phyloP scores from a whole-genome alignment of 768 basidiomycete genomes.

The Daedaleopsis nitida region DNA sequence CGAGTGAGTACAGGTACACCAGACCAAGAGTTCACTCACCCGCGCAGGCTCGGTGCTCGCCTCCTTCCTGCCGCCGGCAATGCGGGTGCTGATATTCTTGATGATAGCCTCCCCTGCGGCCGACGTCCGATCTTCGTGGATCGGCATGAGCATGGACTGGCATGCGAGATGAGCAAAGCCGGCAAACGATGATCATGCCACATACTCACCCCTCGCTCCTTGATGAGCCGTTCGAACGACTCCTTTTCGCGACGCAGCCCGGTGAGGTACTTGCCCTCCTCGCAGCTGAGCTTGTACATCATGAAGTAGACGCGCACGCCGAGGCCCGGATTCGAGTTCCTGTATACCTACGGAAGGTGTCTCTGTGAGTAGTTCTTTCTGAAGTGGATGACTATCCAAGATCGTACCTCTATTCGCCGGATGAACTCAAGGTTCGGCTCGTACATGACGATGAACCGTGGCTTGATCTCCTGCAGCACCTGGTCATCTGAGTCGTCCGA shows the following conservation, averaged over 20 bases:
- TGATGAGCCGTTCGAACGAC: constrained; percentile 89
- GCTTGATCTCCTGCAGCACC: constrained; percentile 82
- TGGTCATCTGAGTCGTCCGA: constrained; percentile 93
- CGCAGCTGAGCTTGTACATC: constrained; percentile 90
- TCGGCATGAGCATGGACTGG: constrained; percentile 88
- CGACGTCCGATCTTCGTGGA: constrained; percentile 61
- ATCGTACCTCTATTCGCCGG: constrained; percentile 81
- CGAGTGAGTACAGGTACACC: neutral
- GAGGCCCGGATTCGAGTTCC: constrained; percentile 79
- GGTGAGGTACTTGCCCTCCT: constrained; percentile 94
- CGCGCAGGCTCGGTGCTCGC: constrained; percentile 64
- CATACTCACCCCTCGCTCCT: constrained; percentile 80
- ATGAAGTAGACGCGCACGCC: constrained; percentile 92
- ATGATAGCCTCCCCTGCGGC: constrained; percentile 58
- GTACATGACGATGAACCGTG: constrained; percentile 93
- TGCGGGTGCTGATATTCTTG: constrained; percentile 79
- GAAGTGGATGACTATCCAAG: neutral
- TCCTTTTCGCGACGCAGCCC: constrained; percentile 91
- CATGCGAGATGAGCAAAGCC: neutral
- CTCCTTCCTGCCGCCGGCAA: constrained; percentile 83
- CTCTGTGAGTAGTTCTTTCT: neutral
- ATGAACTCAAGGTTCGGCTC: constrained; percentile 95
- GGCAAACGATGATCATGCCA: neutral
- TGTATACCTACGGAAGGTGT: constrained; percentile 65
- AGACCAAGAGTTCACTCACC: constrained; percentile 36